Evolutionary conservation across 106 monocot genomes (phyloP), one percentile per base, ranked within the genome.

Genomic region (Platanthera guangdongensis): DNA sequence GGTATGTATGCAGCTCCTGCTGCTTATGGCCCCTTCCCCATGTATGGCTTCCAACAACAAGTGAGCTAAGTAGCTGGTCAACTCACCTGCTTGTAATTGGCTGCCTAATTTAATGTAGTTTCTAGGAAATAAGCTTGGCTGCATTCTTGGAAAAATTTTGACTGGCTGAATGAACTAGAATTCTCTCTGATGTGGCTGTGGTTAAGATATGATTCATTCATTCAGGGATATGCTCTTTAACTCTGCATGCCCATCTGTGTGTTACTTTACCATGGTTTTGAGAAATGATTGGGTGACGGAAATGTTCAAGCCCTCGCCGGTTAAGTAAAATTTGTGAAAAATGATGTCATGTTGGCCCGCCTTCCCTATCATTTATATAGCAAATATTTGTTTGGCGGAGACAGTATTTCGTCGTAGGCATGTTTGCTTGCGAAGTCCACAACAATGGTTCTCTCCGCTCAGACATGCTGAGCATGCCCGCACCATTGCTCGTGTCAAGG

Each of bases 1-100:
- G 70, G 70, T 12, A 16, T 71, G 70, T 71, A 71, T 48, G 45
- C 70, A 6, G 39, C 39, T 39, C 39, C 39, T 39, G 13, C 60
- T 47, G 15, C 70, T 47, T 71, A 71, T 71, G n/a, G 47, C 16
- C 70, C 70, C 18, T 71, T 47, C 28, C 16, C 70, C 48, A 71
- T 71, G 45, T 71, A 71, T 47, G 70, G 48, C 28, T 71, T 71
- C 47, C 70, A 71, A 71, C 70, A 47, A 48, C 70, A 71, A 48
- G 70, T 71, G 25, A 71, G 48, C 70, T 71, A 48, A 60, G 8
- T 60, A 60, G 21, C 1, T n/a, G 6, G 8, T 21, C 59, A 39
- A 39, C 39, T 39, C 3, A 39, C 39, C 39, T 39, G 39, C 39
- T 39, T 39, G 2, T 67, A 67, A 22, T 39, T 67, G 39, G 30